Conservation (phyloP, 2,329 filamentous ascomycete genomes). For the Lachnellula subtilissima region DNA sequence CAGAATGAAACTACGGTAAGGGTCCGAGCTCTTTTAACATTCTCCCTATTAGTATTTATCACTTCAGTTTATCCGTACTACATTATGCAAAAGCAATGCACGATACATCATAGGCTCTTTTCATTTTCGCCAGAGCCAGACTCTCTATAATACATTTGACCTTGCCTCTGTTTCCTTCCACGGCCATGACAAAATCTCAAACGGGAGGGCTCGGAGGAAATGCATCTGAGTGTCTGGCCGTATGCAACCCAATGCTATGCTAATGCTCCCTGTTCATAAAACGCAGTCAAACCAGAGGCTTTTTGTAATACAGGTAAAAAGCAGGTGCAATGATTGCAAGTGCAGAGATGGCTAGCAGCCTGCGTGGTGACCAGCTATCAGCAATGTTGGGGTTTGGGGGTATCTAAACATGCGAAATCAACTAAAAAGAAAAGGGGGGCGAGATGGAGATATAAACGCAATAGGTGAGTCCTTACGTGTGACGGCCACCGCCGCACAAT, state of each 20-base stretch:
- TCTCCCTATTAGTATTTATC: no score
- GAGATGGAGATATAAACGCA: conserved; percentile 1
- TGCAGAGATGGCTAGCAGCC: conserved; percentile 23
- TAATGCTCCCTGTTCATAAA: neutral
- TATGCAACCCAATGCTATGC: neutral
- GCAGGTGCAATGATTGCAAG: conserved; percentile 21
- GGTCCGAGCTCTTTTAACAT: no score
- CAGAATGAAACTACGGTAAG: no score
- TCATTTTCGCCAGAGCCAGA: no score
- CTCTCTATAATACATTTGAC: no score
- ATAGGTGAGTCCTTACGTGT: conserved; percentile 24
- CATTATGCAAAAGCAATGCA: no score
- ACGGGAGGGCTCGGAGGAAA: neutral
- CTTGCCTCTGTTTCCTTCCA: neutral
- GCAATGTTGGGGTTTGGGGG: conserved; percentile 10
- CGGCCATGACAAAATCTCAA: neutral
- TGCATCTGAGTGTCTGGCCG: neutral
- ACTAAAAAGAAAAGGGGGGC: neutral
- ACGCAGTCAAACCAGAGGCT: neutral
- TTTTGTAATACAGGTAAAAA: conserved; percentile 20
- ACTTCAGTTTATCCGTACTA: no score
- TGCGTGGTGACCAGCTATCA: conserved; percentile 22
- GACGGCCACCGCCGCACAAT: conserved; percentile 26
- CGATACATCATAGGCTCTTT: no score
- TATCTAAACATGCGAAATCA: neutral